Conservation (phyloP, 169 alveolate species). For the Plasmodium relictum region DNA sequence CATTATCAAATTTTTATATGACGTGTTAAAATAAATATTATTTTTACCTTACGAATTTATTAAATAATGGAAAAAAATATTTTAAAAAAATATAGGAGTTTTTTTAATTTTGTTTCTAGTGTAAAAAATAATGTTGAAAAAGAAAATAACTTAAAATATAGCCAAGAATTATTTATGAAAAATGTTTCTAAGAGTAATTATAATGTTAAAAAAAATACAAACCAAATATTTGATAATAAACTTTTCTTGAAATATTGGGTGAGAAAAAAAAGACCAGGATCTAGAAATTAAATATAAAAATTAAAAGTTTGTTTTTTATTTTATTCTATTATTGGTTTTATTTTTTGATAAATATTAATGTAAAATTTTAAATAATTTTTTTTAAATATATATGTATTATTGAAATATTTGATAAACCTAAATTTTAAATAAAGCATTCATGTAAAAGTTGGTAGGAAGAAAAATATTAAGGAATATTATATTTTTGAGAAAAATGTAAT, state of each 20-base stretch:
- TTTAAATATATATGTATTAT: too few species aligned
- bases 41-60: too few species aligned
- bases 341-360: background rate
- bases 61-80: conserved; percentile 59
- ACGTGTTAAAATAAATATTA: too few species aligned
- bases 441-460: background rate
- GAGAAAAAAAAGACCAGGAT: conserved; percentile 76
- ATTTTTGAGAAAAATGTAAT: too few species aligned
- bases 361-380: too few species aligned
- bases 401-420: too few species aligned
- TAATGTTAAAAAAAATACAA: conserved; percentile 52
- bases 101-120: conserved; percentile 50
- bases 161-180: conserved; percentile 38
- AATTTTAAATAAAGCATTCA: background rate
- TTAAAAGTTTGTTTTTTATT: background rate
- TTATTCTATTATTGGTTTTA: background rate
- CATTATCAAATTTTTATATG: too few species aligned
- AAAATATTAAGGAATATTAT: background rate
- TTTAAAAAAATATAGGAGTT: conserved; percentile 41
- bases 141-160: conserved; percentile 31
- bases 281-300: conserved; percentile 48
- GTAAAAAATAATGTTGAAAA: conserved; percentile 49
- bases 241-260: conserved; percentile 74
- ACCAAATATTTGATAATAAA: conserved; percentile 59
- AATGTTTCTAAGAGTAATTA: conserved; percentile 69